Evolutionary conservation across 768 basidiomycete genomes (phyloP).

Genomic region (Cystobasidium ongulense): DNA sequence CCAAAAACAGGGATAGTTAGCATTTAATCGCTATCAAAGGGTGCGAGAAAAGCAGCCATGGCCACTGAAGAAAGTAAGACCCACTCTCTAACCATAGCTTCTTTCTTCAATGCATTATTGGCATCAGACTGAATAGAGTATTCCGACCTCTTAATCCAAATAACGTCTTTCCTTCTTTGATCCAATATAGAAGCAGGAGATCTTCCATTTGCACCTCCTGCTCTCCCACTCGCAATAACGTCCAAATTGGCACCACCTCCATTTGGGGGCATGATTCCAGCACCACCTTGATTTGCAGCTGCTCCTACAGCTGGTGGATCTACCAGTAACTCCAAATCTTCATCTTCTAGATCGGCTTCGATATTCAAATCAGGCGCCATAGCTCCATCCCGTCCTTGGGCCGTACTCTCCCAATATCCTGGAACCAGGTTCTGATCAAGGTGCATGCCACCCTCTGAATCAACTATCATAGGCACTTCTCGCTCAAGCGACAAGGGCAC

Average conservation of each 20-base stretch:
- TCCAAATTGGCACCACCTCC: not conserved
- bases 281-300: slow-evolving; percentile 51
- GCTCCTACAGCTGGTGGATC: slow-evolving; percentile 50
- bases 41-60: too few species aligned
- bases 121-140: slow-evolving; percentile 2
- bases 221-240: not conserved
- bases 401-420: slow-evolving; percentile 70
- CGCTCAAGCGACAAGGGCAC: slow-evolving; percentile 69
- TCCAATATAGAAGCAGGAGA: not conserved
- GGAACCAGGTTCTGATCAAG: slow-evolving; percentile 75
- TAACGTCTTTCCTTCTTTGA: not conserved
- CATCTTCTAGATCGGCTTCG: slow-evolving; percentile 42
- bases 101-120: slow-evolving; percentile 1
- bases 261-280: not conserved
- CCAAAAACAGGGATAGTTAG: not conserved
- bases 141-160: slow-evolving; percentile 21
- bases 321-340: slow-evolving; percentile 54
- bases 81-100: slow-evolving; percentile 6
- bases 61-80: not conserved
- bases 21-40: not conserved
- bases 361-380: slow-evolving; percentile 10
- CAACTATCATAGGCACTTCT: slow-evolving; percentile 88
- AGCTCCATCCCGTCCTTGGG: slow-evolving; percentile 52
- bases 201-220: not conserved
- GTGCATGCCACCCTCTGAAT: slow-evolving; percentile 95